phyloP scores from a whole-genome alignment of 2,329 filamentous ascomycete genomes.

The Cladosporium austrohemisphaericum region DNA sequence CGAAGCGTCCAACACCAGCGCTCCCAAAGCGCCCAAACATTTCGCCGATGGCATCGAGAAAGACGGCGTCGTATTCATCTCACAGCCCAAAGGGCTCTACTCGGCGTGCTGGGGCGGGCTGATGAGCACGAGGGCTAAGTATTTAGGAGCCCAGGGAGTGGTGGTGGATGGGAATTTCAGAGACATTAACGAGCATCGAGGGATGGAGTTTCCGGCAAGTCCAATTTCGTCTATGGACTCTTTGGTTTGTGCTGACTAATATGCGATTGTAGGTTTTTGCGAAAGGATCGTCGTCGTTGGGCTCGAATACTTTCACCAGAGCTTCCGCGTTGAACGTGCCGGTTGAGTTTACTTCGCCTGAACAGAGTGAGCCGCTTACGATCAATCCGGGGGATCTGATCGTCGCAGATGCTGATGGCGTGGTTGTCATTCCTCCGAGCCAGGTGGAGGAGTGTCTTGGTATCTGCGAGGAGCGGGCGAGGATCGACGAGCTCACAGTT shows the following conservation, averaged over 20 bases:
- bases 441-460: constrained; percentile 31
- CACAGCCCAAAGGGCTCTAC: constrained; percentile 33
- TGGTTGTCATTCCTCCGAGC: constrained; percentile 24
- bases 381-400: constrained; percentile 37
- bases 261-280: constrained; percentile 30
- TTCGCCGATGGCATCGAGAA: constrained; percentile 36
- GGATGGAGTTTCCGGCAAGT: constrained; percentile 43
- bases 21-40: constrained; percentile 32
- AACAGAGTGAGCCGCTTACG: constrained; percentile 16
- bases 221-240: no score
- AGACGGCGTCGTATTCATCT: constrained; percentile 37
- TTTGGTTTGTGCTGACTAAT: no score
- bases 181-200: constrained; percentile 44
- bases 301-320: constrained; percentile 35
- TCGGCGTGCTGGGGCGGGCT: constrained; percentile 40
- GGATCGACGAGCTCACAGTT: constrained; percentile 37
- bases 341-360: constrained; percentile 28
- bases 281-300: constrained; percentile 31
- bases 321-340: constrained; percentile 36
- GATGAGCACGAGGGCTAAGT: constrained; percentile 37
- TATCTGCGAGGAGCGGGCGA: constrained; percentile 33
- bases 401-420: constrained; percentile 35
- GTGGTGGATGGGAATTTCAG: constrained; percentile 40
- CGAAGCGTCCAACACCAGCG: constrained; percentile 29
- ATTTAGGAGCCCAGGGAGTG: constrained; percentile 35